A percentile compares a stretch with the other conserved stretches of the same genome.
Evolutionary conservation across 2,329 filamentous ascomycete genomes (phyloP).

Genomic region (Venturia asperata): DNA sequence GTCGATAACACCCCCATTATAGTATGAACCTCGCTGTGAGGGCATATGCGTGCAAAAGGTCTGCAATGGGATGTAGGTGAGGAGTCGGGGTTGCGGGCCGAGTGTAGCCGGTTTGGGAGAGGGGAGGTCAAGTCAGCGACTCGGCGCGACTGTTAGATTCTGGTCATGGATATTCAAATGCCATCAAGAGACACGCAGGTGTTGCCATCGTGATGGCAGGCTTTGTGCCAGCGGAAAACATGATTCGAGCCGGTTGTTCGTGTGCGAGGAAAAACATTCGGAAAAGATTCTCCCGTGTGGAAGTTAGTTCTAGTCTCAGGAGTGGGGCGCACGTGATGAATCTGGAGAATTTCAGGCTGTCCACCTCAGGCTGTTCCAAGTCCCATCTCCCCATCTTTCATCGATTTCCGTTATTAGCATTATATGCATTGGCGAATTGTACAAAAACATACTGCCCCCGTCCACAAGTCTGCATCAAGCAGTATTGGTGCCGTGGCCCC

Average conservation of each 20-base stretch:
- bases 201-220: not conserved
- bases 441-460: not conserved
- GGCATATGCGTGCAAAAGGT: not conserved
- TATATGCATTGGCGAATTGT: not conserved
- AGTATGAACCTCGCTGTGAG: not conserved
- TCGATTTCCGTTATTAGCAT: not conserved
- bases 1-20: slow-evolving; percentile 10
- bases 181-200: not conserved
- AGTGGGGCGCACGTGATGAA: not conserved
- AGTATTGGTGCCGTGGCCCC: too few species aligned
- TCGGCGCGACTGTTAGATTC: not conserved
- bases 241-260: not conserved
- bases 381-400: not conserved
- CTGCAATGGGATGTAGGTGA: slow-evolving; percentile 5
- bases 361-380: too few species aligned
- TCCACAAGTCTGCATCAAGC: not conserved
- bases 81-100: not conserved
- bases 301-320: too few species aligned
- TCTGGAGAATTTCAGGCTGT: too few species aligned
- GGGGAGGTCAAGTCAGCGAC: not conserved
- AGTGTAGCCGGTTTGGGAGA: not conserved
- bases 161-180: not conserved
- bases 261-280: not conserved
- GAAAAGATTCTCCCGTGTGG: not conserved
- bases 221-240: slow-evolving; percentile 1